Percentiles rank a stretch among this genome's conserved stretches.
These are phyloP conservation scores for Tricladium varicosporioides DNA, from an alignment of 2,329 filamentous ascomycete species.

Conservation along the genomic window DNA sequence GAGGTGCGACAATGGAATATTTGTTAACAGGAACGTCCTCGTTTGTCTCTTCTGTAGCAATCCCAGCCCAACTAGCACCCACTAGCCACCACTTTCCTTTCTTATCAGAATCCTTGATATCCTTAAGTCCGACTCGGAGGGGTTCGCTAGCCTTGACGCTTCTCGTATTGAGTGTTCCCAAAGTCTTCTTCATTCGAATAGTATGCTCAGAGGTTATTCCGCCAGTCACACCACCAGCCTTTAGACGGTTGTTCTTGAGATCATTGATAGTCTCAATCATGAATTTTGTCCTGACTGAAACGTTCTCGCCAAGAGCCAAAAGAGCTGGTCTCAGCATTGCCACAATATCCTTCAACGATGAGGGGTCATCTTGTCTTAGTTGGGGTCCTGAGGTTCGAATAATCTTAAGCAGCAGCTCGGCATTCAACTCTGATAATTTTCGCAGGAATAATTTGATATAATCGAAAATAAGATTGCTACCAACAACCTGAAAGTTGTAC, in stretches of 20 bases:
- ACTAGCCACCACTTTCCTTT: constrained; percentile 98
- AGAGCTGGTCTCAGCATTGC: constrained; percentile 72
- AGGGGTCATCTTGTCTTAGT: constrained; percentile 83
- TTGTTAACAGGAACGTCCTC: constrained; percentile 25
- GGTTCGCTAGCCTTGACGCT: constrained; percentile 74
- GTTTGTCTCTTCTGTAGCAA: constrained; percentile 14
- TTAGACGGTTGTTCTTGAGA: constrained; percentile 90
- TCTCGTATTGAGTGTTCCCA: constrained; percentile 72
- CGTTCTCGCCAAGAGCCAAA: constrained; percentile 63
- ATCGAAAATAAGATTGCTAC: constrained; percentile 83
- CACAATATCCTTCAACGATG: constrained; percentile 85
- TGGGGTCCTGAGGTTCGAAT: constrained; percentile 80
- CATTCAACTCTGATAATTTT: constrained; percentile 78
- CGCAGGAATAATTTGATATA: constrained; percentile 77
- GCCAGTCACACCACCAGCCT: constrained; percentile 68
- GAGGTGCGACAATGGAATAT: constrained; percentile 22
- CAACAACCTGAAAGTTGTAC: constrained; percentile 88
- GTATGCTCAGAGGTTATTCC: constrained; percentile 77
- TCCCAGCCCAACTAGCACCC: constrained; percentile 80
- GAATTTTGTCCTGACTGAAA: constrained; percentile 89
- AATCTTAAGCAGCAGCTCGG: constrained; percentile 81
- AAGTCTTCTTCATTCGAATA: constrained; percentile 81
- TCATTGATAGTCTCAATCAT: constrained; percentile 97
- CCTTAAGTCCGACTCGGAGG: constrained; percentile 74
- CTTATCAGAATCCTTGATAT: constrained; percentile 80